Conservation (phyloP, 495 filamentous ascomycete genomes). For the Aspergillus panamensis region DNA sequence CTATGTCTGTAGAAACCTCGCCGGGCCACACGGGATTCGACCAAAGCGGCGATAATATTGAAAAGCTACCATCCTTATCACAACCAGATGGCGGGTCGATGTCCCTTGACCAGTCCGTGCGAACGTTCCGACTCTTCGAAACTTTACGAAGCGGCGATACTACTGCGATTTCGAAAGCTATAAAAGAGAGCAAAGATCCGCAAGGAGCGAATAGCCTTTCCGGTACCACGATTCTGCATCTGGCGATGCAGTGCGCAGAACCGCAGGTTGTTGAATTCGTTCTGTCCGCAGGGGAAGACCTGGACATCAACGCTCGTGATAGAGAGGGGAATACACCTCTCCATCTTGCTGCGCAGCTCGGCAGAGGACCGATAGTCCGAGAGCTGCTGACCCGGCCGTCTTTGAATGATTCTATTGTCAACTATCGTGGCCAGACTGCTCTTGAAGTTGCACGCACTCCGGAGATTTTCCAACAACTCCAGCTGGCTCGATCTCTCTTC, state of each 20-base stretch:
- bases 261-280: constrained; percentile 94
- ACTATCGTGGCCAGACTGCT: constrained; percentile 80
- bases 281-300: constrained; percentile 59
- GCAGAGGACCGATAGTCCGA: constrained; percentile 71
- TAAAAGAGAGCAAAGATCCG: constrained; percentile 62
- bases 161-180: constrained; percentile 80
- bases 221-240: constrained; percentile 83
- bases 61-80: constrained; percentile 33
- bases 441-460: constrained; percentile 87
- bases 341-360: constrained; percentile 81
- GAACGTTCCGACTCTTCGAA: constrained; percentile 91
- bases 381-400: constrained; percentile 73
- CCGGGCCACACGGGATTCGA: constrained; percentile 29
- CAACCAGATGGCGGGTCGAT: constrained; percentile 32
- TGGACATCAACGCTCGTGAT: constrained; percentile 88
- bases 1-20: constrained; percentile 25
- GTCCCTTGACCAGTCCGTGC: constrained; percentile 90
- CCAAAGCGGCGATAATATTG: constrained; percentile 31
- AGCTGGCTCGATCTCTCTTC: constrained; percentile 85
- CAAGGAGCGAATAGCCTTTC: constrained; percentile 52
- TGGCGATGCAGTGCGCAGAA: constrained; percentile 97
- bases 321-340: constrained; percentile 91
- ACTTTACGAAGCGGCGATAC: constrained; percentile 86
- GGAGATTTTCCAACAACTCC: constrained; percentile 92
- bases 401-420: constrained; percentile 88